Evolutionary conservation across 495 filamentous ascomycete genomes (phyloP), one percentile per base, ranked within the genome.

Genomic region (Aspergillus avenaceus): DNA sequence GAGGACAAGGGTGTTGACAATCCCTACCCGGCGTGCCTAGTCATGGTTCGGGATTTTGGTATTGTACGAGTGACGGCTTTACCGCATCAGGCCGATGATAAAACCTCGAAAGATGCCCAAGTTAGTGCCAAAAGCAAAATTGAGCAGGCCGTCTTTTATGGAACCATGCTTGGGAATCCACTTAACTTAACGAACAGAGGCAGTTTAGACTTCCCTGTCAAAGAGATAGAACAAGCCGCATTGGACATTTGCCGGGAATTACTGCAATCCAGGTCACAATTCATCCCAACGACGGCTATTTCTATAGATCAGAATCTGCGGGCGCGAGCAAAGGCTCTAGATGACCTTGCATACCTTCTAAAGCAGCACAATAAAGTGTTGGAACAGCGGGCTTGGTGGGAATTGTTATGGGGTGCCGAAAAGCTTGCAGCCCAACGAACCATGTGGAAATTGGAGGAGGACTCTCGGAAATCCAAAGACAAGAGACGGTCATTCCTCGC

Each of bases 81-180:
- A 18, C 68, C 70, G 49, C 62, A 55, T 13, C 55, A 60, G 19
- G 55, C 58, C 23, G 47, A 57, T 19, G 53, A 55, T 23, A 50
- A 45, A 11, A 63, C 57, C 11, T 48, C 61, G 3, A 72, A 75
- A 18, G 64, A 66, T 47, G 56, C 60, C 11, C 64, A 65, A 21
- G 75, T 92, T 16, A 90, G 88, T 1, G 86, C 88, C 7, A 90
- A 87, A 62, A 87, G 82, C 61, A 97, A 92, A 65, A 76, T 99
- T 36, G 90, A 96, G 58, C 92, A 97, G 64, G 92, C 92, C 12
- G 84, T 97, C 3, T 96, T 96, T 70, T 97, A 87, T 63, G 90
- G 91, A 1, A 81, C 80, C 18, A 82, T 90, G 65, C 75, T 79
- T 37, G 80, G 85, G 54, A 96, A 93, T 55, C 85, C 90, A 8